Evolutionary conservation across 176 grass and related monocot genomes (phyloP), one percentile per base, ranked within the genome.

Genomic region (Microstegium vimineum): DNA sequence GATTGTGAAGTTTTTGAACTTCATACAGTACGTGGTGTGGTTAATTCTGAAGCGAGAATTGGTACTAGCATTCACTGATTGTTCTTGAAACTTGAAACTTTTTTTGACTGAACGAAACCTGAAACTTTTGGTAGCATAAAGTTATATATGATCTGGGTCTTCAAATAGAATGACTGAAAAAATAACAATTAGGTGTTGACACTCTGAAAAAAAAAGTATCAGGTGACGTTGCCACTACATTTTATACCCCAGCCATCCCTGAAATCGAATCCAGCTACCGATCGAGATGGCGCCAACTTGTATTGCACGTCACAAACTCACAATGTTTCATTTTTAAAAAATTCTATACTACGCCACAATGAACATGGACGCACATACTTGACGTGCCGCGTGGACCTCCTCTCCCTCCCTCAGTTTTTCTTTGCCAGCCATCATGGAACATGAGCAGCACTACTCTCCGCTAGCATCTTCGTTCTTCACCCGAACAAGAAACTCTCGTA

Each of bases 361-460:
- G 28, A 37, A 76, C 56, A 72, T 82, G 36, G 87, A 31, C 8
- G 56, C 57, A 37, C 27, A 59, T 57, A 75, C 65, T 38, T 27
- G 22, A 60, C 47, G 37, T 35, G 1, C 42, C 13, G 75, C 69
- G 47, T 86, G 67, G 83, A 61, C 73, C 54, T 40, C 10, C 17
- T 43, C 83, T 30, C 51, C 10, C 12, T 34, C 0, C 12, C 42
- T n/a, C 8, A n/a, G 6, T 6, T 51, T 49, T 51, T 66, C 57
- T 59, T 25, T 61, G 83, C 46, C 59, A 25, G 18, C 20, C 62
- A 17, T 28, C 54, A 26, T 31, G 35, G 56, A 47, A 78, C 88
- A 86, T 90, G 83, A 82, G 3, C 37, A 28, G 57, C 83, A 90
- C 83, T 78, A 37, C 22, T 73, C 11, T 73, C 25, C 4, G 8